Base-by-base conservation (phyloP, 1,284 basidiomycete genomes). In the Rhizopogon parksii region DNA sequence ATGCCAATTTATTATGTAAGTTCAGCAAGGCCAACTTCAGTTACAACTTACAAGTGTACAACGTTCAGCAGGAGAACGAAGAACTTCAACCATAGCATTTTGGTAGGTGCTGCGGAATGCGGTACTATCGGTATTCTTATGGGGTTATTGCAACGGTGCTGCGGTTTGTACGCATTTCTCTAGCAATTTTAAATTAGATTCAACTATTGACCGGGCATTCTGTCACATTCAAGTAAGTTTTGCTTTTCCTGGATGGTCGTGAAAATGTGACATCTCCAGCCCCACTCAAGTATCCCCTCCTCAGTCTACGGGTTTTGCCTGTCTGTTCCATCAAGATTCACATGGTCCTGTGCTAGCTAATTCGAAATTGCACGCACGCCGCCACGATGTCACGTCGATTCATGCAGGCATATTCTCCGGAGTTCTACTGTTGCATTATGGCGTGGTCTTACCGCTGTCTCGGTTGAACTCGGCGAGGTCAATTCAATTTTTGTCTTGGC, bases 271-370 rank as follows among this genome's bases (percentile, higher is more conserved):
- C 37, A 40, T 53, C 42, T 47, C 30, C 6, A 56, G 93, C 89
- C 56, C 83, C 88, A 24, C 76, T 97, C 45, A 82, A 80, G 36
- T 78, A 95, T 68, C 85, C 95, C 1, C 73, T 91, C 54, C 81
- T 89, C 63, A 91, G 88, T 72, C 93, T 85, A 12, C 82, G 85
- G 49, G 80, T 79, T 7, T 83, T 83, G 4, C 71, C 85, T 12
- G 78, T 98, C 46, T 98, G 95, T 67, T 76, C 99, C 49, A 85
- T 99, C 66, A 88, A 24, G 27, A 9, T 30, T 30, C 8, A 30
- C n/a, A 27, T 17, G 8, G 30, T 21, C 12, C 4, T 32, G 11
- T 2, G 27, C 27, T n/a, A 32, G 17, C 14, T 4, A 45, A 42
- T 42, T 43, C 19, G 9, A 32, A 17, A 25, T 9, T 15, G n/a